Evolutionary conservation across 371 early-diverging fungal genomes (phyloP), one percentile per base, ranked within the genome.

Genomic region (Lichtheimia hyalospora): DNA sequence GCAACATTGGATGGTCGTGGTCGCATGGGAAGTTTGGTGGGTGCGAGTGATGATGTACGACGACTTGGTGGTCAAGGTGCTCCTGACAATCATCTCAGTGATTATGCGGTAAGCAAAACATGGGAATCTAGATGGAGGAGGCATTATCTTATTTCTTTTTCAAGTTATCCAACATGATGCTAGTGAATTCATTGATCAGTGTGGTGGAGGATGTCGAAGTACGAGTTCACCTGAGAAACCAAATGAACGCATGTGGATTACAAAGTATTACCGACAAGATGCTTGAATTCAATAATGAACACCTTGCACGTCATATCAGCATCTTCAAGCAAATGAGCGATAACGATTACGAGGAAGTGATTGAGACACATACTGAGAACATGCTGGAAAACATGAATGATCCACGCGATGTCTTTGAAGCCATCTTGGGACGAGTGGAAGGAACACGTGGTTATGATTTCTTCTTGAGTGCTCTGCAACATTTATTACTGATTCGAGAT

Each of bases 1-100:
- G 81, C 81, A 4, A 89, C 91, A 13, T 81, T 94, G 41, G 89
- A 91, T 57, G 92, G 92, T 4, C 82, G 92, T 28, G 92, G 92
- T 4, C 83, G 86, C 12, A 87, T 91, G 81, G 92, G 93, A 3
- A 89, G 89, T 65, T 69, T 89, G 42, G 93, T 93, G 2, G 91
- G 90, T 3, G 92, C 88, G 18, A 88, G 89, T 57, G 91, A 88
- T 16, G 92, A 89, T 63, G 71, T 88, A 57, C 83, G 85, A 28
- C 82, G 87, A 62, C 60, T 85, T 24, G 61, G 51, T 51, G 85
- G 84, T 5, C 82, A 81, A 21, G 71, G 72, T 39, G 83, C 85
- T 14, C 78, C 83, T 10, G 93, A 94, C 58, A 82, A 81, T 24
- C 90, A 92, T n/a, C 66, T 94, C 41, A 82, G 83, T 21, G 93